Percentiles rank a stretch among this genome's conserved stretches.
Evolutionary conservation across 177 flowering plant genomes (phyloP).

Genomic region (Vitis hybrid): DNA sequence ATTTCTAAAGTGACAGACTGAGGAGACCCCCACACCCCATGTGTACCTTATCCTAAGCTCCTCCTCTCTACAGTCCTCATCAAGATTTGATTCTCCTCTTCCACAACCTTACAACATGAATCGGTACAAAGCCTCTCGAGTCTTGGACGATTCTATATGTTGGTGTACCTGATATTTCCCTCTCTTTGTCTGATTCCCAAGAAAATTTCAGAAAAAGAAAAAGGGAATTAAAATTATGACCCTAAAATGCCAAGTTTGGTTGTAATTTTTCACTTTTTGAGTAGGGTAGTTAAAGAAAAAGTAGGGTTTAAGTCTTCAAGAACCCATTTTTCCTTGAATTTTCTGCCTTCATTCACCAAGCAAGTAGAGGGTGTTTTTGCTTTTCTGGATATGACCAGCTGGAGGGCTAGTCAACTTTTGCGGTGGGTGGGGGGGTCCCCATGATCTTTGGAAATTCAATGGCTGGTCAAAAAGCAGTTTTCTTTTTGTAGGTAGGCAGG

Average conservation of each 20-base stretch:
- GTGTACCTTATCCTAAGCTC: slow-evolving; percentile 5
- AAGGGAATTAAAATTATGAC: neutral
- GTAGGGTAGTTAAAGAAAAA: too few relatives aligned
- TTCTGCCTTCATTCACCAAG: neutral
- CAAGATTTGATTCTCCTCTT: slow-evolving; percentile 18
- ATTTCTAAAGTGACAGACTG: too few relatives aligned
- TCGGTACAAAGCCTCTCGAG: slow-evolving; percentile 7
- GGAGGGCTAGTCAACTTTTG: too few relatives aligned
- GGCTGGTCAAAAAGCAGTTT: slow-evolving; percentile 15
- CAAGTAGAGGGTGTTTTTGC: too few relatives aligned
- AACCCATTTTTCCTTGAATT: neutral
- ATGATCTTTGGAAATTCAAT: neutral
- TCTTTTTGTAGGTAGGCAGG: neutral
- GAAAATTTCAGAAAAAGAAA: neutral
- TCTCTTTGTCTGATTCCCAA: neutral
- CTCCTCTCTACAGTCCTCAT: neutral
- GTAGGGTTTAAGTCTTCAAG: too few relatives aligned
- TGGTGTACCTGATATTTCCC: neutral
- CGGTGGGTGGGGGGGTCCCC: slow-evolving; percentile 5
- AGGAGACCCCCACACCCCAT: slow-evolving; percentile 4
- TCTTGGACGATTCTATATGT: slow-evolving; percentile 2
- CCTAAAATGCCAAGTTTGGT: neutral
- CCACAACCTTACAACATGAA: slow-evolving; percentile 24
- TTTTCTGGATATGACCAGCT: too few relatives aligned
- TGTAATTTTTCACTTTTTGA: neutral